Evolutionary conservation across 2,329 filamentous ascomycete genomes (phyloP).

Genomic region (Sclerotinia spermophila): DNA sequence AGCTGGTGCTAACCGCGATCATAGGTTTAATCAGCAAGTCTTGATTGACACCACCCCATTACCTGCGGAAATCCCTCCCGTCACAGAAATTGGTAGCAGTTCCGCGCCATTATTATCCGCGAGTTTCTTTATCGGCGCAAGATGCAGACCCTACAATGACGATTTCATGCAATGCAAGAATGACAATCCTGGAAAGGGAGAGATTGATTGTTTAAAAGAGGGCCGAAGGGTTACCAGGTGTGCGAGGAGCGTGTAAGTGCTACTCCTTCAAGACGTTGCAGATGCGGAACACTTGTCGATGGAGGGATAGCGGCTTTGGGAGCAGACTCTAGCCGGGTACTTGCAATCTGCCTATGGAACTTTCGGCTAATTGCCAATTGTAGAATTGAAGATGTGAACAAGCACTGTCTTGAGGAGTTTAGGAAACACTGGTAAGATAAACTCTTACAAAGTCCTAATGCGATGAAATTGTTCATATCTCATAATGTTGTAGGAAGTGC

Average conservation of each 20-base stretch:
- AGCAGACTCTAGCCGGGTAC: neutral
- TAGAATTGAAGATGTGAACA: slow-evolving; percentile 93
- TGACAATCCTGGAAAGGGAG: slow-evolving; percentile 83
- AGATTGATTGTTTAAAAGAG: slow-evolving; percentile 94
- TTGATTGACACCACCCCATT: slow-evolving; percentile 96
- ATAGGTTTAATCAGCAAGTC: slow-evolving; percentile 88
- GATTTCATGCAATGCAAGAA: slow-evolving; percentile 99
- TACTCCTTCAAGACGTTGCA: neutral
- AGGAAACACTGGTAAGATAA: slow-evolving; percentile 66
- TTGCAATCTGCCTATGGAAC: neutral
- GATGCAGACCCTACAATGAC: slow-evolving; percentile 94
- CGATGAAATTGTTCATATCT: neutral
- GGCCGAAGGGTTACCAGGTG: slow-evolving; percentile 94
- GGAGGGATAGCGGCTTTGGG: slow-evolving; percentile 9
- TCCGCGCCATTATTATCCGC: slow-evolving; percentile 90
- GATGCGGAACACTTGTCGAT: slow-evolving; percentile 17
- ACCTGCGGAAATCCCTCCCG: slow-evolving; percentile 84
- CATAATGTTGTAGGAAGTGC: slow-evolving; percentile 57
- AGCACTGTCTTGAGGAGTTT: slow-evolving; percentile 87
- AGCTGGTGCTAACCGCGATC: slow-evolving; percentile 34
- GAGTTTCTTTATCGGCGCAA: slow-evolving; percentile 93
- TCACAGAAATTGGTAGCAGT: slow-evolving; percentile 88
- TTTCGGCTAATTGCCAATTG: slow-evolving; percentile 17
- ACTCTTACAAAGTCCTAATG: neutral
- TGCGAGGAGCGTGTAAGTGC: slow-evolving; percentile 86